phyloP scores from a whole-genome alignment of 345 rosid genomes.

The Theobroma cacao region DNA sequence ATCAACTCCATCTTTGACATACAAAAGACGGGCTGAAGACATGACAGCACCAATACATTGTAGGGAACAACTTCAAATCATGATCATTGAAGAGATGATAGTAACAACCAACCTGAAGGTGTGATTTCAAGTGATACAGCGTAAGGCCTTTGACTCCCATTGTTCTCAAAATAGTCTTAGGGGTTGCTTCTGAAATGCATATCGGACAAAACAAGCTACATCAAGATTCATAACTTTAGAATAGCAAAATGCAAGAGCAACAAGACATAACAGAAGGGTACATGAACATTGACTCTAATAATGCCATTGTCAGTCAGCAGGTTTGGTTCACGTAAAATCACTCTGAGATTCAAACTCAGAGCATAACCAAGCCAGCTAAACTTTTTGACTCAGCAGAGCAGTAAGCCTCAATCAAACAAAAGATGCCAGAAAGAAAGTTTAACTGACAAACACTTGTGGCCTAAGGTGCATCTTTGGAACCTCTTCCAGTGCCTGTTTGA shows the following conservation, averaged over 20 bases:
- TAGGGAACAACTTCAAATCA: background rate
- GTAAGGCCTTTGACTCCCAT: conserved; percentile 97
- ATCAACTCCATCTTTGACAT: background rate
- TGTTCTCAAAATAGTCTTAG: conserved; percentile 85
- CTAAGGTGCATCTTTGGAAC: background rate
- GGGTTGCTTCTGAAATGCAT: conserved; percentile 75
- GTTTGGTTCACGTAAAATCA: background rate
- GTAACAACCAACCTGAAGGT: conserved; percentile 70
- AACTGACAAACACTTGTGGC: background rate
- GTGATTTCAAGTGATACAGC: conserved; percentile 88
- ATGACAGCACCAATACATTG: background rate
- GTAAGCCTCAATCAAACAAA: background rate
- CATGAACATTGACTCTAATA: background rate
- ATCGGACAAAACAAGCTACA: background rate
- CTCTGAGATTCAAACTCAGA: background rate
- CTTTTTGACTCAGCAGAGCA: background rate
- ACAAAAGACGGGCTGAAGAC: background rate
- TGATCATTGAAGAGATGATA: background rate
- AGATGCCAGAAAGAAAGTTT: background rate
- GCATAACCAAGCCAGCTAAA: background rate
- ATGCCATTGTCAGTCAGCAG: background rate
- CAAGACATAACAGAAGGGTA: background rate
- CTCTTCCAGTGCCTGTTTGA: too few species aligned
- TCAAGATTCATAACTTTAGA: background rate
- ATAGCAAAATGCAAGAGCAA: background rate